Evolutionary conservation across 768 basidiomycete species (phyloP).

Genomic region (Heimioporus sp.): DNA sequence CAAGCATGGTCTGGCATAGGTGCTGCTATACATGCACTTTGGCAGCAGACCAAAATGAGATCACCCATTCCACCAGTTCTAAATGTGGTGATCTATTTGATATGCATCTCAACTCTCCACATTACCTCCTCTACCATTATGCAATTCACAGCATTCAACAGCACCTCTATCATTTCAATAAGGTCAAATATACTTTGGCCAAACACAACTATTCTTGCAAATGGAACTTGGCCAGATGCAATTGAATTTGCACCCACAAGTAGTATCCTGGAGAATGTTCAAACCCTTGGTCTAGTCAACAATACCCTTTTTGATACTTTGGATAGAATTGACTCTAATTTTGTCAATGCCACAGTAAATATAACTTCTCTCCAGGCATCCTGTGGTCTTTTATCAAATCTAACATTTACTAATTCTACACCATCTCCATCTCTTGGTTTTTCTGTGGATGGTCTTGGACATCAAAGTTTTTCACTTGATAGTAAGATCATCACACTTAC

Average conservation of each 20-base stretch:
- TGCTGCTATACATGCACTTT: constrained; percentile 11
- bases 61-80: constrained; percentile 12
- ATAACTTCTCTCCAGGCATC: constrained; percentile 4
- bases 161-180: background rate
- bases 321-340: background rate
- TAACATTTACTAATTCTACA: background rate
- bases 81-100: constrained; percentile 17
- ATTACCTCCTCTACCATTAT: constrained; percentile 21
- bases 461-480: background rate
- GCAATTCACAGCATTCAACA: constrained; percentile 14
- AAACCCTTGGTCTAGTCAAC: constrained; percentile 7
- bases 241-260: background rate
- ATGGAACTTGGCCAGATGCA: too few species aligned
- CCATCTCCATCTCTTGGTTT: background rate
- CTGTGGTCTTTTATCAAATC: constrained; percentile 11
- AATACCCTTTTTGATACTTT: constrained; percentile 14
- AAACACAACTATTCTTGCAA: background rate
- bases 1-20: constrained; percentile 23
- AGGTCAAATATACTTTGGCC: constrained; percentile 7
- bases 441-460: background rate
- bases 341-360: constrained; percentile 9
- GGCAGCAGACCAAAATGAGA: constrained; percentile 10
- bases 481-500: background rate
- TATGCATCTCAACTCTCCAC: constrained; percentile 18
- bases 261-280: background rate